These are phyloP conservation scores for Aristolochia californica DNA, from an alignment of 164 flowering plant species.

Conservation along the genomic window DNA sequence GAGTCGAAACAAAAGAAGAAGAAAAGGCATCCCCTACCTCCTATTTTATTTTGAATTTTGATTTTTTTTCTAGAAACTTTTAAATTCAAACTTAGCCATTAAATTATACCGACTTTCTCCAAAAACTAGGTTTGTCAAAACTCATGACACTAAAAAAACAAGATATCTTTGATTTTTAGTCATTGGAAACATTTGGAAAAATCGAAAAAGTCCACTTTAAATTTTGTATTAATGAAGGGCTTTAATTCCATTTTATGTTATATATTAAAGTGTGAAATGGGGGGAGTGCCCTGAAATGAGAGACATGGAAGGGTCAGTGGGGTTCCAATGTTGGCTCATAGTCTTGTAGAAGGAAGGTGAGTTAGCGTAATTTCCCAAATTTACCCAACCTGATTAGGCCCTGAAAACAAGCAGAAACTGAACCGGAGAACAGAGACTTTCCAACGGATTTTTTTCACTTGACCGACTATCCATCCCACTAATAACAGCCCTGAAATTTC, in stretches of 20 bases:
- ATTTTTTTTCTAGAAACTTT: not conserved
- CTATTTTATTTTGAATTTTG: not conserved
- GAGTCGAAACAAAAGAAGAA: too few relatives aligned
- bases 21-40: too few relatives aligned
- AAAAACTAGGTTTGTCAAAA: too few relatives aligned
- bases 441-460: conserved; percentile 2
- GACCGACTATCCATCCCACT: not conserved
- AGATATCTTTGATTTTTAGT: too few relatives aligned
- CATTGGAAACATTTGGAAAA: too few relatives aligned
- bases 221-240: too few relatives aligned
- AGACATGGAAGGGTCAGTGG: not conserved
- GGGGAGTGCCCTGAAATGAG: not conserved
- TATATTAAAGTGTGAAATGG: not conserved
- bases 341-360: not conserved
- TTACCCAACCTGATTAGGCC: not conserved
- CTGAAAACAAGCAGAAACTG: not conserved
- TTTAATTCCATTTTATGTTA: not conserved
- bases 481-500: conserved; percentile 7
- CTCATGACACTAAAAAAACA: too few relatives aligned
- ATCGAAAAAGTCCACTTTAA: too few relatives aligned
- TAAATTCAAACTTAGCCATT: not conserved
- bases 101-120: too few relatives aligned
- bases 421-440: conserved; percentile 1
- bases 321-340: not conserved
- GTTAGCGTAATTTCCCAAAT: not conserved